Evolutionary conservation across 306 rosid species (phyloP).

Genomic region (Prosopis cineraria): DNA sequence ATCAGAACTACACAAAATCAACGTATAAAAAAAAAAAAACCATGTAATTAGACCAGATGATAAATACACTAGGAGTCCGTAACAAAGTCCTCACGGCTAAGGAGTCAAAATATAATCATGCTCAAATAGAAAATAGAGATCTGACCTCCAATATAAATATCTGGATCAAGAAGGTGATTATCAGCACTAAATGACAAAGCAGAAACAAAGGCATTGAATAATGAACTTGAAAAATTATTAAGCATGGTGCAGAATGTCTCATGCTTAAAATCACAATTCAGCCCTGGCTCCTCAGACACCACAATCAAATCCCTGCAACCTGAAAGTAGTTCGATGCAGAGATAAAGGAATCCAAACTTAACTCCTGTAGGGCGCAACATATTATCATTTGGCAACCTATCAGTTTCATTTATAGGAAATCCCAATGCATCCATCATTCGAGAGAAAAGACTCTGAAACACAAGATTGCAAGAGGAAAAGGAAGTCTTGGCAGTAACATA

Average conservation of each 20-base stretch:
- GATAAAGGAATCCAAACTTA: constrained; percentile 83
- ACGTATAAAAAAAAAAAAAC: background rate
- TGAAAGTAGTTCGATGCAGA: constrained; percentile 67
- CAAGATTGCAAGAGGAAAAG: constrained; percentile 60
- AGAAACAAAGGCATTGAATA: constrained; percentile 64
- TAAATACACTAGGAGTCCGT: background rate
- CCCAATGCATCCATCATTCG: constrained; percentile 56
- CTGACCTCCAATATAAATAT: constrained; percentile 73
- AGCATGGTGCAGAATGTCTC: constrained; percentile 57
- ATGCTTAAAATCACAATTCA: constrained; percentile 36
- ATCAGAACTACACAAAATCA: background rate
- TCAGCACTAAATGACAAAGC: constrained; percentile 46
- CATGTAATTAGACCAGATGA: background rate
- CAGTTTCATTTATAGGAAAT: constrained; percentile 39
- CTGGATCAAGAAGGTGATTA: constrained; percentile 48
- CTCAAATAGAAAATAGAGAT: constrained; percentile 34
- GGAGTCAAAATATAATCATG: constrained; percentile 27
- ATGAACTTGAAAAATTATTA: constrained; percentile 49
- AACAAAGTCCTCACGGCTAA: constrained; percentile 2
- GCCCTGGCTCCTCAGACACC: constrained; percentile 40
- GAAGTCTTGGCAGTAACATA: constrained; percentile 59
- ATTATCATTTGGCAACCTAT: constrained; percentile 39
- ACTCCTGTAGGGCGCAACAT: constrained; percentile 32
- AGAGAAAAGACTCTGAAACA: constrained; percentile 66
- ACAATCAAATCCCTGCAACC: constrained; percentile 66